These are phyloP conservation scores for Hyaloscypha variabilis DNA, from an alignment of 495 filamentous ascomycete genomes.

Conservation along the genomic window DNA sequence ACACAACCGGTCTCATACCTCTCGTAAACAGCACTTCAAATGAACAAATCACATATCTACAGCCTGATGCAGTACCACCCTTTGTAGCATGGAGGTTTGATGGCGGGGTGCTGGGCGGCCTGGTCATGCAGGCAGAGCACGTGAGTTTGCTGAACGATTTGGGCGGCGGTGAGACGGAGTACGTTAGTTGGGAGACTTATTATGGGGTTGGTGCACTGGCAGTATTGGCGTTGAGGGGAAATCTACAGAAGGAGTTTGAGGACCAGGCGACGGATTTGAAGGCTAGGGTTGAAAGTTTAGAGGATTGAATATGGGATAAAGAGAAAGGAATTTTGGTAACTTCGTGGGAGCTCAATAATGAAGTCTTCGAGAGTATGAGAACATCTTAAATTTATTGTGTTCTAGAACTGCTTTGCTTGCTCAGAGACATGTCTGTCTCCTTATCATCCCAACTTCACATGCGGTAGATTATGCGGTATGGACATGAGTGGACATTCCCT, in stretches of 20 bases:
- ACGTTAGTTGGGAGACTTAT: conserved; percentile 36
- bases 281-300: not conserved
- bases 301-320: no score
- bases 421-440: no score
- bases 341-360: no score
- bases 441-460: no score
- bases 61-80: not conserved
- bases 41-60: conserved; percentile 33
- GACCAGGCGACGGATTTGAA: conserved; percentile 31
- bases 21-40: conserved; percentile 33
- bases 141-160: conserved; percentile 22
- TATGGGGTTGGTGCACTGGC: conserved; percentile 25
- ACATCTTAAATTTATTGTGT: no score
- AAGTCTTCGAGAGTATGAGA: no score
- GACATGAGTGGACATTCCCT: no score
- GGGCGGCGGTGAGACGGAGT: conserved; percentile 27
- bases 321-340: no score
- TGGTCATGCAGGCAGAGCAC: conserved; percentile 20
- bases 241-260: conserved; percentile 28
- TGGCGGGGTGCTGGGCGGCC: conserved; percentile 29
- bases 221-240: conserved; percentile 23
- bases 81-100: conserved; percentile 21
- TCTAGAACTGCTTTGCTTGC: no score
- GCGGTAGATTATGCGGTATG: no score
- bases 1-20: conserved; percentile 29